A percentile compares a stretch with the other conserved stretches of the same genome.
phyloP scores from a whole-genome alignment of 225 moss, liverwort and hornwort species.

The Asterella californica region DNA sequence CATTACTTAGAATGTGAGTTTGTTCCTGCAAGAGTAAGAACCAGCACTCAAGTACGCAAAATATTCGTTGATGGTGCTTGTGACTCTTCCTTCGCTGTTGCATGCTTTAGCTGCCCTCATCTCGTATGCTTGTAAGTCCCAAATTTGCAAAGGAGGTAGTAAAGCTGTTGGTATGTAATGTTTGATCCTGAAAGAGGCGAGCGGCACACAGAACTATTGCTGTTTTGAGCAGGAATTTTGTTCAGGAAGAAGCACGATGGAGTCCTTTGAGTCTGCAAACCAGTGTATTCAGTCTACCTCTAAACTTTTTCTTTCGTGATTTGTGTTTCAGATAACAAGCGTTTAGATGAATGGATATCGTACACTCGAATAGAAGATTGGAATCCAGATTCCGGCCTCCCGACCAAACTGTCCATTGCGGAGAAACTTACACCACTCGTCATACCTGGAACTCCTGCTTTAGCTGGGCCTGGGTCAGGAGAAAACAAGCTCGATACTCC shows the following conservation, averaged over 20 bases:
- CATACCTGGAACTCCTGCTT: conserved; percentile 60
- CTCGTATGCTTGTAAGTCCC: not conserved
- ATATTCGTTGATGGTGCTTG: not conserved
- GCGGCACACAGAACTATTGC: not conserved
- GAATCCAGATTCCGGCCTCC: conserved; percentile 77
- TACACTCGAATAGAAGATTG: conserved; percentile 76
- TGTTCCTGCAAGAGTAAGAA: conserved; percentile 6
- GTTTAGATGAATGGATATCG: conserved; percentile 92
- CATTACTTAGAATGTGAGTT: conserved; percentile 95
- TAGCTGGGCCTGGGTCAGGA: conserved; percentile 56
- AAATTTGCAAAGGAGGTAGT: not conserved
- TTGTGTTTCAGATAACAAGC: conserved; percentile 70
- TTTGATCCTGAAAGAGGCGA: not conserved
- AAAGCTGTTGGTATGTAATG: not conserved
- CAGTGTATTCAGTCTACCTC: not conserved
- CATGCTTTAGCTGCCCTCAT: not conserved
- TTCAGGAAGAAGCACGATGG: not conserved
- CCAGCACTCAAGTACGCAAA: conserved; percentile 5
- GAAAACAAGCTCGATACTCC: conserved; percentile 83
- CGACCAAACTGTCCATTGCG: conserved; percentile 68
- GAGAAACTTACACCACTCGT: conserved; percentile 77
- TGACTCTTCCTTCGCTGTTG: not conserved
- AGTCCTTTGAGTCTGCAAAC: not conserved
- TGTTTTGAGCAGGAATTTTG: not conserved
- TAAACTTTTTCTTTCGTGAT: not conserved